phyloP scores from a whole-genome alignment of 2,329 filamentous ascomycete species.

The Aspergillus pseudoglaucus region DNA sequence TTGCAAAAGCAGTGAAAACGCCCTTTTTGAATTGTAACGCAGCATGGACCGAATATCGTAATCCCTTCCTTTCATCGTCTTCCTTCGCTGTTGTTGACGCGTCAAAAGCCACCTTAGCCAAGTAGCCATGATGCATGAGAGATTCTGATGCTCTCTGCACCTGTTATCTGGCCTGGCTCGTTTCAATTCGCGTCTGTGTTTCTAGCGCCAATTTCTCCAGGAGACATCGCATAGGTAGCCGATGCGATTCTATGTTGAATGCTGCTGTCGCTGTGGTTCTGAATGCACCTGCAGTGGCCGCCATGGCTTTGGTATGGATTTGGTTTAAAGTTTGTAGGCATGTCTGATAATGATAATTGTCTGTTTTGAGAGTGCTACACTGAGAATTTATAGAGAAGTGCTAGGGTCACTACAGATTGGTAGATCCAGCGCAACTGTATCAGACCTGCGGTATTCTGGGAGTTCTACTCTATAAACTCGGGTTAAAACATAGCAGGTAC shows the following conservation, averaged over 20 bases:
- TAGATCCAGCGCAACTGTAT: too few relatives aligned
- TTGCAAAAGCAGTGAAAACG: neutral
- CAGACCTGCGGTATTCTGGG: too few relatives aligned
- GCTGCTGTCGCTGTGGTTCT: neutral
- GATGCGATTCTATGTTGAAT: neutral
- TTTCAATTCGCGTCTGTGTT: neutral
- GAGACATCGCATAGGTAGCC: neutral
- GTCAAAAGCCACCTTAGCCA: neutral
- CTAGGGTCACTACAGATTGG: too few relatives aligned
- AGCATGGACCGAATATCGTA: neutral
- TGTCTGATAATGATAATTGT: neutral
- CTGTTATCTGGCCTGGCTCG: neutral
- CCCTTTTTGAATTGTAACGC: neutral
- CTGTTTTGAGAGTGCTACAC: neutral
- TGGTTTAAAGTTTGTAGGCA: neutral
- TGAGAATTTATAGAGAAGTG: neutral
- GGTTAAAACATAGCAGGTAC: too few relatives aligned
- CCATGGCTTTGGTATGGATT: neutral
- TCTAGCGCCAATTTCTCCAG: neutral
- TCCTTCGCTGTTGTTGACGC: neutral
- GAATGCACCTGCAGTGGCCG: neutral
- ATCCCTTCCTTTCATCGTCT: neutral
- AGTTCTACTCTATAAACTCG: too few relatives aligned
- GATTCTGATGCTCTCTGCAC: neutral
- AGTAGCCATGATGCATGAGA: neutral